Evolutionary conservation across 2,329 filamentous ascomycete genomes (phyloP).

Genomic region (Botrytis pseudocinerea): DNA sequence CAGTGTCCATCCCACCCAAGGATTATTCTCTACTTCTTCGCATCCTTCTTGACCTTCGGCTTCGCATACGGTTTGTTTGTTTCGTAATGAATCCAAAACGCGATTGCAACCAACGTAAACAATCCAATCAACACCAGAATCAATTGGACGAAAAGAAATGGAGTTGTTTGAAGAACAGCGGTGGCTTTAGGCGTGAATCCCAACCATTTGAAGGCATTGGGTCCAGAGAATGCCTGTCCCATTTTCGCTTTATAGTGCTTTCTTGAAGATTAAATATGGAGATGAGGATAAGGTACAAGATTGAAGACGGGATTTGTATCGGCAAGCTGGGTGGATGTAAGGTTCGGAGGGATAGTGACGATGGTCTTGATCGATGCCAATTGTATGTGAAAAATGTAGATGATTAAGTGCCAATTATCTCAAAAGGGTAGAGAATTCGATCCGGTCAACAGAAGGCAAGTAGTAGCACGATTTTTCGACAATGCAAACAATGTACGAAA

Average conservation of each 20-base stretch:
- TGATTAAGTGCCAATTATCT: neutral
- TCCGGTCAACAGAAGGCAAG: slow-evolving; percentile 15
- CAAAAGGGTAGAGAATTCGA: neutral
- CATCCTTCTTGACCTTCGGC: slow-evolving; percentile 37
- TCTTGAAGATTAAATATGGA: neutral
- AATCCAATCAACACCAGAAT: slow-evolving; percentile 32
- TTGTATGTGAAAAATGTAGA: neutral
- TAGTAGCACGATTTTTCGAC: neutral
- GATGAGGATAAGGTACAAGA: neutral
- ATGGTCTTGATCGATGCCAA: neutral
- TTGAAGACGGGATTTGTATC: neutral
- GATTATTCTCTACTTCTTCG: slow-evolving; percentile 7
- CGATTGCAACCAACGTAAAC: slow-evolving; percentile 29
- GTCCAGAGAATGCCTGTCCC: slow-evolving; percentile 39
- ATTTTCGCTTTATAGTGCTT: slow-evolving; percentile 29
- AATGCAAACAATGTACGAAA: neutral
- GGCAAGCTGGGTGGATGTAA: neutral
- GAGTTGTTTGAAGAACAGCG: slow-evolving; percentile 36
- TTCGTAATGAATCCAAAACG: slow-evolving; percentile 37
- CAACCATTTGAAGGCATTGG: slow-evolving; percentile 41
- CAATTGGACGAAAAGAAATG: slow-evolving; percentile 36
- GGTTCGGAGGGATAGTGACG: neutral
- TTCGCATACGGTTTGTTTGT: slow-evolving; percentile 39
- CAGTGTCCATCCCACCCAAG: neutral
- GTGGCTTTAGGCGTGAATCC: slow-evolving; percentile 40